Conservation (phyloP, 2,329 filamentous ascomycete genomes). For the Coleophoma cylindrospora region DNA sequence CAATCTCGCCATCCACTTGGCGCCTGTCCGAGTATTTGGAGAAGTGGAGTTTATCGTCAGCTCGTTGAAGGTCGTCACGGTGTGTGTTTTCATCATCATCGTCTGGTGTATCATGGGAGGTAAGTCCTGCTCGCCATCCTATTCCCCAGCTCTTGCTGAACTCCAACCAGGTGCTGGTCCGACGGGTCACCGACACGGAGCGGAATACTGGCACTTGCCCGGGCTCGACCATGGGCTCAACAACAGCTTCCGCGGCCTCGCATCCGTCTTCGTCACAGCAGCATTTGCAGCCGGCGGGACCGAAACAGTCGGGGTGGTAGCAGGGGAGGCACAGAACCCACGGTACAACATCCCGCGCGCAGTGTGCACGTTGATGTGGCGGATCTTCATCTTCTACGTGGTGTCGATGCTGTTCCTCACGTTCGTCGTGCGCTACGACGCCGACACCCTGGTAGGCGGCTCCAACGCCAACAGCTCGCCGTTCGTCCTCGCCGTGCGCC, state of each 20-base stretch:
- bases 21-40: slow-evolving; percentile 65
- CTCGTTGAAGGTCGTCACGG: slow-evolving; percentile 68
- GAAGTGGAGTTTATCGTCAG: slow-evolving; percentile 74
- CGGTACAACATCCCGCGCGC: slow-evolving; percentile 38
- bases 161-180: slow-evolving; percentile 42
- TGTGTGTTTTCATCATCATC: slow-evolving; percentile 69
- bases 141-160: no score
- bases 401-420: slow-evolving; percentile 44
- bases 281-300: slow-evolving; percentile 58
- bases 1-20: slow-evolving; percentile 61
- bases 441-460: slow-evolving; percentile 33
- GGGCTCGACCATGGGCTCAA: slow-evolving; percentile 29
- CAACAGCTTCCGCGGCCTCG: slow-evolving; percentile 48
- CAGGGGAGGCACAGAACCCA: slow-evolving; percentile 41
- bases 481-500: slow-evolving; percentile 48
- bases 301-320: slow-evolving; percentile 42
- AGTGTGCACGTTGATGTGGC: slow-evolving; percentile 45
- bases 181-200: slow-evolving; percentile 35
- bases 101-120: slow-evolving; percentile 58
- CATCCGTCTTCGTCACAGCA: slow-evolving; percentile 58
- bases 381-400: slow-evolving; percentile 43
- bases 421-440: slow-evolving; percentile 36
- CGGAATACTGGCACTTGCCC: slow-evolving; percentile 45
- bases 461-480: slow-evolving; percentile 36
- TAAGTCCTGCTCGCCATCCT: neutral